Conservation (phyloP, 371 early-diverging fungal species). For the Actinomucor elegans region DNA sequence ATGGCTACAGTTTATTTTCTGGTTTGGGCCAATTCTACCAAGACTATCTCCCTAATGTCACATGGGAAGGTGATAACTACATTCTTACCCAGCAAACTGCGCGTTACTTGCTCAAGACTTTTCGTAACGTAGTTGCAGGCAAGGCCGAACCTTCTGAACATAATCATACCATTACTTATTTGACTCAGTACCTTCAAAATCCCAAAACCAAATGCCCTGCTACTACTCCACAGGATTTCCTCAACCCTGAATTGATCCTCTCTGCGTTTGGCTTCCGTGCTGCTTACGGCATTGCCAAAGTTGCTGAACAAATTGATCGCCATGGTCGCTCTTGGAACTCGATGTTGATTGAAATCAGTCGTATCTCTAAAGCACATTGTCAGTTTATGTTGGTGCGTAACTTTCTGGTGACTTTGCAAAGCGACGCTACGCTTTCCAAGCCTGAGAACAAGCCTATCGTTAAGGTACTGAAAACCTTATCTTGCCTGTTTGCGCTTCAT, state of each 20-base stretch:
- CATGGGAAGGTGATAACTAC: slow-evolving; percentile 80
- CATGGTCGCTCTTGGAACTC: slow-evolving; percentile 66
- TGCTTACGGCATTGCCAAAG: slow-evolving; percentile 53
- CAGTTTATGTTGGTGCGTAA: slow-evolving; percentile 61
- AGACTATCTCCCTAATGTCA: slow-evolving; percentile 62
- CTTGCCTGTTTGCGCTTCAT: slow-evolving; percentile 61
- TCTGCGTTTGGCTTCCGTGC: slow-evolving; percentile 71
- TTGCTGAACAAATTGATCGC: slow-evolving; percentile 54
- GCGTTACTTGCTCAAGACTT: slow-evolving; percentile 65
- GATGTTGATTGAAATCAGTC: slow-evolving; percentile 62
- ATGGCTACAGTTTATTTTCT: slow-evolving; percentile 76
- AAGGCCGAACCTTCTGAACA: slow-evolving; percentile 48
- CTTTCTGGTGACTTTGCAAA: slow-evolving; percentile 52
- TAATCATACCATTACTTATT: slow-evolving; percentile 53
- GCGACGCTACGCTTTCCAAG: slow-evolving; percentile 24
- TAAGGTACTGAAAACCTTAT: slow-evolving; percentile 28
- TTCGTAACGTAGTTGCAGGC: slow-evolving; percentile 51
- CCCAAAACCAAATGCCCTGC: slow-evolving; percentile 58
- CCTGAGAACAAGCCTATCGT: slow-evolving; percentile 38
- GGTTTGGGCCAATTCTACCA: slow-evolving; percentile 73
- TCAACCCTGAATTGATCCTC: slow-evolving; percentile 62
- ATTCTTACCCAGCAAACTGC: slow-evolving; percentile 75
- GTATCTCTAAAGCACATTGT: slow-evolving; percentile 67
- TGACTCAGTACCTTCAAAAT: slow-evolving; percentile 51
- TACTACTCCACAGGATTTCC: slow-evolving; percentile 45